A percentile compares a stretch with the other conserved stretches of the same genome.
Evolutionary conservation across 495 filamentous ascomycete species (phyloP).

Genomic region (Chaetomium fimeti): DNA sequence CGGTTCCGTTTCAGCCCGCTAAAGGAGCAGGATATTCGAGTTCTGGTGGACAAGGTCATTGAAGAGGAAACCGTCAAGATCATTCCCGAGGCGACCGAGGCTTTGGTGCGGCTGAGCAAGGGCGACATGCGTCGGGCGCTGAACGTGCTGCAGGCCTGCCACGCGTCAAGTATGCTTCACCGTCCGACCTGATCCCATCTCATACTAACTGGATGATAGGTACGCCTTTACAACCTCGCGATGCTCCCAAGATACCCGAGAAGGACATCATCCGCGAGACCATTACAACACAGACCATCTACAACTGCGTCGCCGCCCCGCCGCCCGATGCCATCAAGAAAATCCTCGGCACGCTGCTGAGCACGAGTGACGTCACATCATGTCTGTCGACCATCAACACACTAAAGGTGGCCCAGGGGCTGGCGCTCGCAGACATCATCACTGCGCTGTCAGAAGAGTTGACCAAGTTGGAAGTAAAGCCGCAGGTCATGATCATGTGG

Average conservation of each 20-base stretch:
- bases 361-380: slow-evolving; percentile 77
- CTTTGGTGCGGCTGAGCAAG: slow-evolving; percentile 82
- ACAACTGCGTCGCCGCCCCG: slow-evolving; percentile 95
- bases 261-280: slow-evolving; percentile 67
- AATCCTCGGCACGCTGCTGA: slow-evolving; percentile 79
- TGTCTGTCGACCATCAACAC: slow-evolving; percentile 83
- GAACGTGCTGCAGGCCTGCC: slow-evolving; percentile 95
- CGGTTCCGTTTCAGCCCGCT: slow-evolving; percentile 93
- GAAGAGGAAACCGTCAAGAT: slow-evolving; percentile 85
- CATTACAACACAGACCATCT: slow-evolving; percentile 90
- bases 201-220: slow-evolving; percentile 40
- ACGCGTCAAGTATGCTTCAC: slow-evolving; percentile 71
- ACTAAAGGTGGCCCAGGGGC: slow-evolving; percentile 79
- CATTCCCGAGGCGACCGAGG: slow-evolving; percentile 68
- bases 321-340: slow-evolving; percentile 84
- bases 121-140: slow-evolving; percentile 95
- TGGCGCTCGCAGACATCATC: slow-evolving; percentile 91
- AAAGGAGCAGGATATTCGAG: slow-evolving; percentile 79
- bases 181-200: background rate
- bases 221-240: slow-evolving; percentile 67
- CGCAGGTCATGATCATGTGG: slow-evolving; percentile 86
- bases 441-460: slow-evolving; percentile 80
- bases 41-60: slow-evolving; percentile 84
- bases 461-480: slow-evolving; percentile 76
- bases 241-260: slow-evolving; percentile 57